Base-by-base conservation (phyloP, 306 rosid genomes). In the Trifolium fragiferum region DNA sequence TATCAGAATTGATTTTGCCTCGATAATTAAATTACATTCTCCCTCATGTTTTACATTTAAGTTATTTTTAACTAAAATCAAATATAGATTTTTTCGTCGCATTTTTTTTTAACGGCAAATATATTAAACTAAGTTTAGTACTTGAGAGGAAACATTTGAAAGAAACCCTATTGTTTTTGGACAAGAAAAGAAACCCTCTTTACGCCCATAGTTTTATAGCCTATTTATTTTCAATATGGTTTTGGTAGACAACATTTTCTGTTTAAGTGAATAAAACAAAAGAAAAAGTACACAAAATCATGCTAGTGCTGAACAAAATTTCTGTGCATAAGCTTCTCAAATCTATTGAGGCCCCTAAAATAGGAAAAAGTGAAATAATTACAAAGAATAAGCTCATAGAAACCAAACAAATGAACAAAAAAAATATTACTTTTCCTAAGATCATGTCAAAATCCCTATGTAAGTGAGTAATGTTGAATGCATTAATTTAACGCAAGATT, bases 181-280 rank as follows among this genome's bases (percentile, higher is more conserved):
- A 41, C 47, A 9, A n/a, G 19, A 38, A 12, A 25, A n/a, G 62
- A 64, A 70, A 70, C 60, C 86, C 67, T 57, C 65, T 30, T 40
- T 38, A 15, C 79, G 81, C 83, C 87, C 89, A 83, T 75, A 59
- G 86, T 60, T 86, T 82, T 76, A 65, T 23, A 23, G 63, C 3
- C 76, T 54, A 44, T 58, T 70, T 7, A 13, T 35, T 49, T 53
- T 60, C 43, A 60, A 60, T 60, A 60, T 74, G 70, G 73, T 55
- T 68, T 19, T 71, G 20, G 53, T 18, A 35, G 72, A 64, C 77
- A 76, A 61, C 66, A 55, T 54, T 76, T 74, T 80, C 55, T 47
- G 78, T 74, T 46, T 69, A 62, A n/a, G 16, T 57, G 69, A 84
- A 77, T 74, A 70, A 68, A 84, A 74, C 85, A 84, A 74, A 70